Evolutionary conservation across 306 rosid species (phyloP), one percentile per base, ranked within the genome.

Genomic region (Betula pendula): DNA sequence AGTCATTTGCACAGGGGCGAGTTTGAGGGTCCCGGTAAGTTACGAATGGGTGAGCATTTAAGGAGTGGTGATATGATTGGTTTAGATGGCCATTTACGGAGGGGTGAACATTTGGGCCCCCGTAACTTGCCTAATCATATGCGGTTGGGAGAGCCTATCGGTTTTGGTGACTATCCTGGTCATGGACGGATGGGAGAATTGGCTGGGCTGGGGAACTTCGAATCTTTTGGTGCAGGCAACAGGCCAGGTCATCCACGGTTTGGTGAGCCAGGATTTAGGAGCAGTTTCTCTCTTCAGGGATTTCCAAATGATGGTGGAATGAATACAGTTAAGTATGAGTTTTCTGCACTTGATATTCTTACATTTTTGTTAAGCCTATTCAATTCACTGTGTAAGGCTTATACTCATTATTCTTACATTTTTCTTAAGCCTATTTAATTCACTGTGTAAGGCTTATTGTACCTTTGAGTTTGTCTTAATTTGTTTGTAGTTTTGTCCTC

Each of bases 241-340:
- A 84, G 91, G 72, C 77, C 88, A 48, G 86, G 83, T 80, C 88
- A 88, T 86, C 92, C 91, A 2, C 96, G 89, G 63, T 87, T 90
- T 81, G 98, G 98, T 76, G 98, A 95, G 79, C 96, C 97, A 79
- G 98, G 97, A 78, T 95, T 96, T 77, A 84, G 99, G 82, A 96
- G 99, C 86, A 91, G 90, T 79, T 92, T 89, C 87, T 88, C 97
- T 73, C 89, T 81, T 77, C 83, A 85, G 71, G 93, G 89, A 45
- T 91, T 89, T 82, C 87, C 90, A 65, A 92, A 78, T 80, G 97
- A 85, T 77, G 84, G 86, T 71, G 93, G 90, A 74, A 66, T 83
- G 78, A 81, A 86, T 82, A 68, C 98, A 83, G 97, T 95, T 89
- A 84, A 94, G 97, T 88, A 42, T 77, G 59, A 38, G 22, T 75